phyloP scores from a whole-genome alignment of 352 stramenopile genomes.

The Phytophthora rubi region DNA sequence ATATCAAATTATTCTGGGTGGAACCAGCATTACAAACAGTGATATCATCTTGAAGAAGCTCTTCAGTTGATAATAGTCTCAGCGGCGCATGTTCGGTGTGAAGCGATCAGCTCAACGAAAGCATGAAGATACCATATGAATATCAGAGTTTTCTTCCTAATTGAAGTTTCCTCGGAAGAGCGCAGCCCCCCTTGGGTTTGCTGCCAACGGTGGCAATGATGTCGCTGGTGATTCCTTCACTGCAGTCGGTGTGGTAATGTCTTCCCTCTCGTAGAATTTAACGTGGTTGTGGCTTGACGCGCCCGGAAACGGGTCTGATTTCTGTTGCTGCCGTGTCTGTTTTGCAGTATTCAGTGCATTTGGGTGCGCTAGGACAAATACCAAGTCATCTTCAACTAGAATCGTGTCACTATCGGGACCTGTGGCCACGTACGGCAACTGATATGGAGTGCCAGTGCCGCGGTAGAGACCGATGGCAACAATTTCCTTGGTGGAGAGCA shows the following conservation, averaged over 20 bases:
- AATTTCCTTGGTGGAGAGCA: constrained; percentile 51
- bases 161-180: constrained; percentile 18
- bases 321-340: constrained; percentile 16
- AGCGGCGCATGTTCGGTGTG: neutral
- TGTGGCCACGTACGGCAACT: constrained; percentile 62
- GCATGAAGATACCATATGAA: constrained; percentile 14
- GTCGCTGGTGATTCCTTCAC: neutral
- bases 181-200: constrained; percentile 9
- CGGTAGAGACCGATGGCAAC: constrained; percentile 65
- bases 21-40: constrained; percentile 78
- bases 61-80: constrained; percentile 35
- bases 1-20: constrained; percentile 73
- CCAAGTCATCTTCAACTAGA: constrained; percentile 54
- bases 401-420: constrained; percentile 53
- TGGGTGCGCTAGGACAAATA: constrained; percentile 69
- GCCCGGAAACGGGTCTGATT: neutral
- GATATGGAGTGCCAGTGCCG: constrained; percentile 39
- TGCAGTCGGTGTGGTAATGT: constrained; percentile 1
- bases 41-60: constrained; percentile 68
- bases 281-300: constrained; percentile 16
- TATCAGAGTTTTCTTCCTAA: constrained; percentile 2
- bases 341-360: constrained; percentile 25
- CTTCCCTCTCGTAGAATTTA: constrained; percentile 16
- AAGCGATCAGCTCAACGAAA: neutral
- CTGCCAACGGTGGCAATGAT: constrained; percentile 12